Percentiles rank a stretch among this genome's conserved stretches.
phyloP scores from a whole-genome alignment of 1,139 yeast genomes.

The Taphrina wiesneri region DNA sequence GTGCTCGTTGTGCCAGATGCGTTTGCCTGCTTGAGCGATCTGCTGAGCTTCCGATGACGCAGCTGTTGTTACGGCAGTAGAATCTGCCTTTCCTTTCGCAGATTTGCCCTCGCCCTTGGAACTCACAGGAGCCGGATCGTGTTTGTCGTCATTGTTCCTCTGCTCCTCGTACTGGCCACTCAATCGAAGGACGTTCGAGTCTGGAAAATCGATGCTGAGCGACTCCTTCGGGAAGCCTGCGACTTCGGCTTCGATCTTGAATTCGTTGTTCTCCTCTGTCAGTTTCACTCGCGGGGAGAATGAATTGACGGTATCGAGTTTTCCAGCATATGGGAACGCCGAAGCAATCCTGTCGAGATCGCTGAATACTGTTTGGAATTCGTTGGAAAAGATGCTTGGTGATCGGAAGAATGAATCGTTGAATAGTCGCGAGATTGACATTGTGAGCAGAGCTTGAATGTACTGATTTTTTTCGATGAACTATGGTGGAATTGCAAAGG shows the following conservation, averaged over 20 bases:
- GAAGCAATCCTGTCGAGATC: constrained; percentile 9
- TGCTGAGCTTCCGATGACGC: background rate
- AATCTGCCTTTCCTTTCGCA: background rate
- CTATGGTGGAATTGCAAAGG: too few species aligned
- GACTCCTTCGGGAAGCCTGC: constrained; percentile 29
- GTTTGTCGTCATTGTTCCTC: background rate
- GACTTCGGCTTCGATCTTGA: constrained; percentile 25
- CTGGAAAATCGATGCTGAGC: constrained; percentile 16
- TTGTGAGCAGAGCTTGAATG: too few species aligned
- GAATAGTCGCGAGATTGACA: constrained; percentile 2
- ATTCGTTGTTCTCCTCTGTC: constrained; percentile 6
- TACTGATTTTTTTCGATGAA: too few species aligned
- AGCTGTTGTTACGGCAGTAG: background rate
- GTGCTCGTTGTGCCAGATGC: constrained; percentile 37
- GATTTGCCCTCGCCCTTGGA: too few species aligned
- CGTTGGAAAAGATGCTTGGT: constrained; percentile 23
- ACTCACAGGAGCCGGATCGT: background rate
- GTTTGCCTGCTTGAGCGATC: constrained; percentile 10
- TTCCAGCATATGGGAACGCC: background rate
- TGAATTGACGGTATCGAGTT: background rate
- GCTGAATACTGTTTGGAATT: constrained; percentile 15
- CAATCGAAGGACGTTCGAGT: background rate
- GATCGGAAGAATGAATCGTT: constrained; percentile 12
- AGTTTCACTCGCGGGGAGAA: constrained; percentile 21
- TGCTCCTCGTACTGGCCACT: constrained; percentile 22